Percentiles rank a stretch among this genome's conserved stretches.
These are phyloP conservation scores for Ocimum tenuiflorum DNA, from an alignment of 257 asterid genomes.

Conservation along the genomic window DNA sequence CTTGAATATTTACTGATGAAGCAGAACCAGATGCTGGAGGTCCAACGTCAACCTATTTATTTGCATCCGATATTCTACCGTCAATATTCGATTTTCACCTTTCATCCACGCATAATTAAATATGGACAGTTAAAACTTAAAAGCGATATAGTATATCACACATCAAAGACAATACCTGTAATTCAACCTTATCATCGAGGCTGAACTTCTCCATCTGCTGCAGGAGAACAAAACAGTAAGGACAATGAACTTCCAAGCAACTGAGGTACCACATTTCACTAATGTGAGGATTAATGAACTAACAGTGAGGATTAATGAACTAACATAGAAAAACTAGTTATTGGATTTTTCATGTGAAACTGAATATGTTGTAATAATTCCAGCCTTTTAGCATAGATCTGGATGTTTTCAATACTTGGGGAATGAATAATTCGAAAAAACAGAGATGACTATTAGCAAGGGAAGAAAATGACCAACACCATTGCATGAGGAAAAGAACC, in stretches of 20 bases:
- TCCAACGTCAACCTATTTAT: constrained; percentile 71
- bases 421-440: neutral
- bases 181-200: constrained; percentile 61
- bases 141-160: neutral
- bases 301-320: constrained; percentile 4
- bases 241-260: constrained; percentile 14
- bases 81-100: constrained; percentile 8
- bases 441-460: neutral
- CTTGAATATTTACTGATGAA: constrained; percentile 47
- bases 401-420: neutral
- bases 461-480: neutral
- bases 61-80: constrained; percentile 17
- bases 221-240: constrained; percentile 14
- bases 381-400: constrained; percentile 2
- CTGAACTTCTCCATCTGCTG: constrained; percentile 71
- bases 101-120: constrained; percentile 5
- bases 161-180: constrained; percentile 56
- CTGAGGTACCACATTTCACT: constrained; percentile 2
- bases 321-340: neutral
- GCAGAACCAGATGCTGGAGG: constrained; percentile 48
- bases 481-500: neutral
- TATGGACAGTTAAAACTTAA: neutral
- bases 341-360: neutral
- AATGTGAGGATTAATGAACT: neutral
- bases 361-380: neutral